phyloP scores from a whole-genome alignment of 2,329 filamentous ascomycete species.

The Sphaerulina vaccinii region DNA sequence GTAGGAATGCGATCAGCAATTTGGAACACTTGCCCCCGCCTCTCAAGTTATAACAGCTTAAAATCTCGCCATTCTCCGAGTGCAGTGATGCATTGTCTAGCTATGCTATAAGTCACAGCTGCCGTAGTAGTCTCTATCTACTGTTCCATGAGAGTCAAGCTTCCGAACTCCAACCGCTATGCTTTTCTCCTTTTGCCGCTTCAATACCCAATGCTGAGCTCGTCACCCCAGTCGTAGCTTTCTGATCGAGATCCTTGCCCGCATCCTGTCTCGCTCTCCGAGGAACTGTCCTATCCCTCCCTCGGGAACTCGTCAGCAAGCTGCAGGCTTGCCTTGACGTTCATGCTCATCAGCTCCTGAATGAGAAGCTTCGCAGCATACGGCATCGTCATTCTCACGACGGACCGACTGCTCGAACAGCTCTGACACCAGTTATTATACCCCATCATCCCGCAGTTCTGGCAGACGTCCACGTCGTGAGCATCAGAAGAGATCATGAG shows the following conservation, averaged over 20 bases:
- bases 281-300: conserved; percentile 25
- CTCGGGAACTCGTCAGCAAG: conserved; percentile 88
- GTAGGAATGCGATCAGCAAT: background rate
- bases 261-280: too few relatives aligned
- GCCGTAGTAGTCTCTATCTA: too few relatives aligned
- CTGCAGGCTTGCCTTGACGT: conserved; percentile 88
- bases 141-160: too few relatives aligned
- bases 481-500: conserved; percentile 93
- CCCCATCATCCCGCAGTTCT: conserved; percentile 90
- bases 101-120: too few relatives aligned
- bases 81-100: too few relatives aligned
- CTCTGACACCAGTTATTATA: conserved; percentile 94
- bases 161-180: background rate
- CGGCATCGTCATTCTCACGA: conserved; percentile 92
- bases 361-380: conserved; percentile 96
- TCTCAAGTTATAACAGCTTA: too few relatives aligned
- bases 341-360: conserved; percentile 97
- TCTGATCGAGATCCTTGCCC: too few relatives aligned
- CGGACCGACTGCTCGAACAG: conserved; percentile 78
- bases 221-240: too few relatives aligned
- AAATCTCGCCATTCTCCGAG: too few relatives aligned
- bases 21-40: too few relatives aligned
- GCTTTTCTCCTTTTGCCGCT: too few relatives aligned
- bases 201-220: too few relatives aligned
- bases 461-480: conserved; percentile 89